phyloP scores from a whole-genome alignment of 179 eudicot genomes.

The Corrigiola litoralis region DNA sequence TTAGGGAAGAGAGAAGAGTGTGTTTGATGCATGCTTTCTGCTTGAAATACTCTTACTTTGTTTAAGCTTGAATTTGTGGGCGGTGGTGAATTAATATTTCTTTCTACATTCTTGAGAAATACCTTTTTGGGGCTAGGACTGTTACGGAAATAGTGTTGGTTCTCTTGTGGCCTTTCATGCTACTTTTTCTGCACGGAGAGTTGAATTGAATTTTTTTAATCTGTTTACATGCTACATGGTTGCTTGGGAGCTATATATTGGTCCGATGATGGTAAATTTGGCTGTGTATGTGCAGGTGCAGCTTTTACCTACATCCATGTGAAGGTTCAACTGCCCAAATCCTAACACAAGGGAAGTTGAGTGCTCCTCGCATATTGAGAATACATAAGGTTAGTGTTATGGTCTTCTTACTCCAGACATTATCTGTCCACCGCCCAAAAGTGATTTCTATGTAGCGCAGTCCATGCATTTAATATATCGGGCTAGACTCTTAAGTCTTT shows the following conservation, averaged over 20 bases:
- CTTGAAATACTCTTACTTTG: background rate
- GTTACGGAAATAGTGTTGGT: background rate
- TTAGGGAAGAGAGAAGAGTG: background rate
- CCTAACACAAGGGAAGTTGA: constrained; percentile 89
- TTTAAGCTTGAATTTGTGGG: background rate
- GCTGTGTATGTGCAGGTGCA: constrained; percentile 55
- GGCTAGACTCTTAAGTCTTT: too few species aligned
- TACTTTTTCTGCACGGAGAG: background rate
- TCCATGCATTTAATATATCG: too few species aligned
- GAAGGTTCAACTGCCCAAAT: constrained; percentile 86
- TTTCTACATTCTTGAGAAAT: background rate
- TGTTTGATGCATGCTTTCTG: background rate
- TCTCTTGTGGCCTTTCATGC: background rate
- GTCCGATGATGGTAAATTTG: constrained; percentile 6
- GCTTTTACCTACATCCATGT: constrained; percentile 86
- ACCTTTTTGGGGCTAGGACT: background rate
- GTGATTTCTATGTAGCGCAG: too few species aligned
- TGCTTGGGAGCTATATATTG: background rate
- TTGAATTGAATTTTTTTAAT: background rate
- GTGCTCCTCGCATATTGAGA: constrained; percentile 95
- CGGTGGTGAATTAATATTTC: background rate
- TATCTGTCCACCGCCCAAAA: background rate
- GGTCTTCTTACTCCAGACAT: background rate
- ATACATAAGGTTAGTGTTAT: constrained; percentile 67
- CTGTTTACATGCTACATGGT: background rate